A percentile compares a stretch with the other conserved stretches of the same genome.
Evolutionary conservation across 768 basidiomycete genomes (phyloP).

Genomic region (Xerocomus spinulosus): DNA sequence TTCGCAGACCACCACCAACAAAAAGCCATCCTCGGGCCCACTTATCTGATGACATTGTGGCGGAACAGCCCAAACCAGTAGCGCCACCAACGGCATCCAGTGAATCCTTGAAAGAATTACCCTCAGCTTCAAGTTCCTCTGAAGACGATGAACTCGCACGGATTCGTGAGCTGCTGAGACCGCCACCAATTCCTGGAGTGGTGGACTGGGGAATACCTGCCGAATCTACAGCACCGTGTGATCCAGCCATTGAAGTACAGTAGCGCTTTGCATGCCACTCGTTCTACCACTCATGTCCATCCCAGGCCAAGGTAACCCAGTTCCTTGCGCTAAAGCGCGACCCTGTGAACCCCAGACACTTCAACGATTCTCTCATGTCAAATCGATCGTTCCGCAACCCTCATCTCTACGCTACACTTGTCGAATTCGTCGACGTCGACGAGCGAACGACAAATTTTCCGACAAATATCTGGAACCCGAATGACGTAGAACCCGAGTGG

Average conservation of each 20-base stretch:
- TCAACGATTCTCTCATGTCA: slow-evolving; percentile 93
- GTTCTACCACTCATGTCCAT: neutral
- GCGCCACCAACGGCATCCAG: slow-evolving; percentile 9
- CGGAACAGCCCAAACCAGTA: slow-evolving; percentile 9
- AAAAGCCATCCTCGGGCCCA: slow-evolving; percentile 50
- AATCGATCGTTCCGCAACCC: slow-evolving; percentile 94
- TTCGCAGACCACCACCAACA: slow-evolving; percentile 45
- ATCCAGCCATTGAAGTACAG: slow-evolving; percentile 59
- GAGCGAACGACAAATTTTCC: slow-evolving; percentile 86
- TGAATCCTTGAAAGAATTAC: slow-evolving; percentile 11
- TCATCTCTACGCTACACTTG: slow-evolving; percentile 90
- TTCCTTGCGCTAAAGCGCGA: slow-evolving; percentile 73
- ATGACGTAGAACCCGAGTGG: slow-evolving; percentile 62
- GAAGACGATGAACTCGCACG: slow-evolving; percentile 45
- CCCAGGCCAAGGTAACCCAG: slow-evolving; percentile 73
- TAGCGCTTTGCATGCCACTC: neutral
- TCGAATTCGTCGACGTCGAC: slow-evolving; percentile 90
- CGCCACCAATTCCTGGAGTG: slow-evolving; percentile 59
- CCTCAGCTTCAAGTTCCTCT: slow-evolving; percentile 16
- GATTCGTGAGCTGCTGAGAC: slow-evolving; percentile 54
- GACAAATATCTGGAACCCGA: slow-evolving; percentile 65
- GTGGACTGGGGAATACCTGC: slow-evolving; percentile 78
- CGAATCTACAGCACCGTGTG: slow-evolving; percentile 47
- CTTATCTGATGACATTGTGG: slow-evolving; percentile 42
- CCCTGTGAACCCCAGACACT: slow-evolving; percentile 67